Base-by-base conservation (phyloP, 2,329 filamentous ascomycete genomes). In the Pyricularia pennisetigena region DNA sequence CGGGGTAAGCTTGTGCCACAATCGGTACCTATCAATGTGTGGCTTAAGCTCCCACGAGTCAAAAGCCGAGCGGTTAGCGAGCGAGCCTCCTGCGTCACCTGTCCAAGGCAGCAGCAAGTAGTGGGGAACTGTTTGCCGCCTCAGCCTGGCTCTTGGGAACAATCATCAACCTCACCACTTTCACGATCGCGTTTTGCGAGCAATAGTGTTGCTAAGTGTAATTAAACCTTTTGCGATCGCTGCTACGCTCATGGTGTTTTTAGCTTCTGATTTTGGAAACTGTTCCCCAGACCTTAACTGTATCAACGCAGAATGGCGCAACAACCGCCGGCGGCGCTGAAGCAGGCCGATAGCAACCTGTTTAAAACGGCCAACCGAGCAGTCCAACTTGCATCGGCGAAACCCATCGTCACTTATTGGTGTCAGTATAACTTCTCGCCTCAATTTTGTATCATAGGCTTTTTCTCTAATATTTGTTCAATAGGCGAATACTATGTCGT, bases 321-420 rank as follows among this genome's bases (percentile, higher is more conserved):
- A 74, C 82, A 82, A 68, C 82, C 94, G 68, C 93, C 93, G 20
- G 82, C 85, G 41, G 86, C 86, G 75, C 84, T 99, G 74, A 93
- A 91, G 80, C 82, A 89, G 68, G 89, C 91, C 69, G 93, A 97
- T 76, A 88, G 97, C 75, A 88, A 88, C 71, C 74, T 78, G 67
- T 78, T 72, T 72, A 91, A 93, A 70, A 97, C 96, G 78, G 89
- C 94, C 70, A 85, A 89, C 68, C 88, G 94, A 74, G 94, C 93
- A 41, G 86, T 87, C 49, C 94, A 99, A 81, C 86, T 99, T 65
- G 91, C 94, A 77, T 85, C 85, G 69, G 87, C 89, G 75, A 95
- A 94, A 79, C 95, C 95, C 9, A 92, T 95, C 69, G 86, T 98
- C 72, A 86, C 94, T 71, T 99, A 98, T 79, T 98, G 94, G 93